A percentile compares a stretch with the other conserved stretches of the same genome.
phyloP scores from a whole-genome alignment of 371 early-diverging fungal species.

The Circinella umbellata region DNA sequence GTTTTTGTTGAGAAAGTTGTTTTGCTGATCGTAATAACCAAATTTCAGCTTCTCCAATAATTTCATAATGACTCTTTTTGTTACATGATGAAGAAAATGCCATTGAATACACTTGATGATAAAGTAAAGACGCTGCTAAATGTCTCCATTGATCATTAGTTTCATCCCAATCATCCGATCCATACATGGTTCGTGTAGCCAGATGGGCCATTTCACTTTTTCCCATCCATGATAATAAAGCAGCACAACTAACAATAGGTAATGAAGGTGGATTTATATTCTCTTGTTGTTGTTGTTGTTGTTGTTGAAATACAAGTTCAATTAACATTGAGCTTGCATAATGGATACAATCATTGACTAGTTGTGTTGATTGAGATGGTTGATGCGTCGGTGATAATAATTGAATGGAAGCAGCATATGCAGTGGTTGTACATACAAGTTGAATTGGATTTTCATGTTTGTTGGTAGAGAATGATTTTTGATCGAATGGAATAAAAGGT shows the following conservation, averaged over 20 bases:
- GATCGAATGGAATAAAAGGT: conserved; percentile 2
- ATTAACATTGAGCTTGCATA: not conserved
- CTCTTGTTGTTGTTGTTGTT: not conserved
- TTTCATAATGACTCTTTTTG: too few species aligned
- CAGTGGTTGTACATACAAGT: conserved; percentile 3
- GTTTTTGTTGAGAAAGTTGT: not conserved
- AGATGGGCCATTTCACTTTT: not conserved
- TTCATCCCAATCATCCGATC: not conserved
- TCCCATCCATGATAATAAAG: conserved; percentile 2
- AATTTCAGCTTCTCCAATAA: conserved; percentile 7
- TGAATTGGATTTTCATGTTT: not conserved
- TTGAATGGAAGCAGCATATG: conserved; percentile 9
- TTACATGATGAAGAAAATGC: not conserved
- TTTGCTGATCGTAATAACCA: conserved; percentile 14
- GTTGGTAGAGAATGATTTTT: not conserved
- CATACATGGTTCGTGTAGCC: not conserved
- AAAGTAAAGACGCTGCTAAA: conserved; percentile 9
- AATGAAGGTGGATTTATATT: not conserved
- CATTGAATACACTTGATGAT: conserved; percentile 3
- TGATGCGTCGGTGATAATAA: not conserved
- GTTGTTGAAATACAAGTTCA: conserved; percentile 6
- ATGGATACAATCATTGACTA: not conserved
- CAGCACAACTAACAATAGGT: not conserved
- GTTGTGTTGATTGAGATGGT: not conserved
- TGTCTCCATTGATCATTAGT: not conserved